These are phyloP conservation scores for Luffa acutangula DNA, from an alignment of 306 rosid genomes.

Conservation along the genomic window DNA sequence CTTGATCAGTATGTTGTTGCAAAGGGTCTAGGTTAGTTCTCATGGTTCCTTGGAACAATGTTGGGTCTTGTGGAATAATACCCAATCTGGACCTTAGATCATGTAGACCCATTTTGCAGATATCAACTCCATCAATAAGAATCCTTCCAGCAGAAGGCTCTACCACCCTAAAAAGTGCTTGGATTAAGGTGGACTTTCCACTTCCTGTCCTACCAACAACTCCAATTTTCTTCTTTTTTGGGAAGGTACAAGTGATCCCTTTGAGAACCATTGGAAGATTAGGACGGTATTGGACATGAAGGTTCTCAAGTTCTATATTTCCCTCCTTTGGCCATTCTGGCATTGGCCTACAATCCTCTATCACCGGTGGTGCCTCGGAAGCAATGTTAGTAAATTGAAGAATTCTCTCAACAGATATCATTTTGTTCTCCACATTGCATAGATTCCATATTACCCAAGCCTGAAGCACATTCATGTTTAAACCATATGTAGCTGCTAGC, in stretches of 20 bases:
- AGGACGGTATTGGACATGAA: slow-evolving; percentile 50
- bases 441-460: slow-evolving; percentile 88
- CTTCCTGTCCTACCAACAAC: slow-evolving; percentile 81
- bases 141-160: slow-evolving; percentile 53
- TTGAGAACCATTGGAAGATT: slow-evolving; percentile 58
- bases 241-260: slow-evolving; percentile 64
- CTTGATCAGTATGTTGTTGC: slow-evolving; percentile 45
- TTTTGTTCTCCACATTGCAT: slow-evolving; percentile 88
- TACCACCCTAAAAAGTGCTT: slow-evolving; percentile 60
- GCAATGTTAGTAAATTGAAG: slow-evolving; percentile 55
- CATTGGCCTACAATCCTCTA: slow-evolving; percentile 44
- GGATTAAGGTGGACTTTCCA: slow-evolving; percentile 74
- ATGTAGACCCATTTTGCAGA: slow-evolving; percentile 51
- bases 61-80: slow-evolving; percentile 70
- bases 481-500: slow-evolving; percentile 67
- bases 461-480: slow-evolving; percentile 68
- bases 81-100: slow-evolving; percentile 73
- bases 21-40: slow-evolving; percentile 65
- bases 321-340: slow-evolving; percentile 74
- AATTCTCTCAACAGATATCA: slow-evolving; percentile 85
- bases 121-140: slow-evolving; percentile 44
- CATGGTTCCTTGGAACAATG: slow-evolving; percentile 52
- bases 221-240: slow-evolving; percentile 49
- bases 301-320: slow-evolving; percentile 40
- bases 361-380: slow-evolving; percentile 57